Base-by-base conservation (phyloP, 1,139 yeast genomes). In the Sugiyamaella novakii region DNA sequence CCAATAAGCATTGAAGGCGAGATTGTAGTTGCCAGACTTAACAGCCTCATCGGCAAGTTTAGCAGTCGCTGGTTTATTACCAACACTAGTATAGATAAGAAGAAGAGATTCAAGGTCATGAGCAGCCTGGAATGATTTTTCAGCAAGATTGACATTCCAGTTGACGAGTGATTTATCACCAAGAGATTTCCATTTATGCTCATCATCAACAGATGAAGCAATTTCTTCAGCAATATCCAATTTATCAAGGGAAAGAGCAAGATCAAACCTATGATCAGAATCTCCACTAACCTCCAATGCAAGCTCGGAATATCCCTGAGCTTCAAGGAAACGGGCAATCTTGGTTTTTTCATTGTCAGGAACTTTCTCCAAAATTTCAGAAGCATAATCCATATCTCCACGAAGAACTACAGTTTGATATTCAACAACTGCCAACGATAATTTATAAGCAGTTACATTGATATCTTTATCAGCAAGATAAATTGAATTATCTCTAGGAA, bases 1-100 rank as follows among this genome's bases (percentile, higher is more conserved):
- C 98, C 98, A 92, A 69, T 83, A 81, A 18, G 96, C 85, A 67
- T 87, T 89, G 75, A 91, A 92, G 35, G 98, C 96, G 55, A 92
- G 76, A 66, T 92, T 92, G 69, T 83, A 87, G 66, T 84, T 84
- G 44, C 97, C 97, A 41, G 74, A 76, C 17, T 69, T 70, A 60
- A 78, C 81, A 47, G 96, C 91, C 47, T 71, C 71, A 47, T 74
- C 72, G 4, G 94, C 95, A 11, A 68, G 59, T 52, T 75, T 72
- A 27, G 72, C 67, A 57, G 92, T 77, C 43, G 81, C 84, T 10
- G 70, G 68, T 59, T 73, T 74, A 65, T 87, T 77, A 63, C 88
- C 91, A 45, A 92, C 78, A 8, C 96, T 85, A 5, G 96, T 84
- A 67, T 89, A 83, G 59, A 94, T 71, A 57, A 92, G 78, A 58